Percentiles rank a stretch among this genome's conserved stretches.
Evolutionary conservation across 345 rosid species (phyloP).

Genomic region (Citrus sp.): DNA sequence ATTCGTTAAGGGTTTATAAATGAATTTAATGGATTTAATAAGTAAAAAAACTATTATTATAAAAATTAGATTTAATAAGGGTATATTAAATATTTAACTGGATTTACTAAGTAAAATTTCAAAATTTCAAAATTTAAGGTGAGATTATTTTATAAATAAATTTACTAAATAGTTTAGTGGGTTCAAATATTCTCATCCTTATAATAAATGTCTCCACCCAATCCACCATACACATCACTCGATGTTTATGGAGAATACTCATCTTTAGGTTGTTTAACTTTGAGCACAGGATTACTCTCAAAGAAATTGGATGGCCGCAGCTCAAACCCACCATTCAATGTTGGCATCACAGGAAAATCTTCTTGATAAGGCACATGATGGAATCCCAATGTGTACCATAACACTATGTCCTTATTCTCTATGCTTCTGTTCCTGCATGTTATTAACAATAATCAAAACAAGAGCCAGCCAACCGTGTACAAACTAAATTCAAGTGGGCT

Average conservation of each 20-base stretch:
- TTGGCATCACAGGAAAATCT: constrained; percentile 59
- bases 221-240: not conserved
- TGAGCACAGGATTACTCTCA: constrained; percentile 49
- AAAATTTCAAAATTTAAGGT: too few relatives aligned
- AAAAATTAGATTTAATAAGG: too few relatives aligned
- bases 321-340: constrained; percentile 42
- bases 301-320: constrained; percentile 54
- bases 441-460: not conserved
- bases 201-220: too few relatives aligned
- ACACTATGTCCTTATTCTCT: constrained; percentile 50
- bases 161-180: too few relatives aligned
- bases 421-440: constrained; percentile 36
- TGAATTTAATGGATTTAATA: too few relatives aligned
- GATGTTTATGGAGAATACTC: not conserved
- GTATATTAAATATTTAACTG: too few relatives aligned
- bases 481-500: not conserved
- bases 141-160: too few relatives aligned
- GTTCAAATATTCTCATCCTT: too few relatives aligned
- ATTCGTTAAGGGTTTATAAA: too few relatives aligned
- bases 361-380: constrained; percentile 59
- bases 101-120: too few relatives aligned
- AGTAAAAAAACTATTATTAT: too few relatives aligned
- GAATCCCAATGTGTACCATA: constrained; percentile 50
- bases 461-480: not conserved
- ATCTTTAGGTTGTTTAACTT: constrained; percentile 24